Evolutionary conservation across 441 rosid species (phyloP).

Genomic region (Biscutella auriculata): DNA sequence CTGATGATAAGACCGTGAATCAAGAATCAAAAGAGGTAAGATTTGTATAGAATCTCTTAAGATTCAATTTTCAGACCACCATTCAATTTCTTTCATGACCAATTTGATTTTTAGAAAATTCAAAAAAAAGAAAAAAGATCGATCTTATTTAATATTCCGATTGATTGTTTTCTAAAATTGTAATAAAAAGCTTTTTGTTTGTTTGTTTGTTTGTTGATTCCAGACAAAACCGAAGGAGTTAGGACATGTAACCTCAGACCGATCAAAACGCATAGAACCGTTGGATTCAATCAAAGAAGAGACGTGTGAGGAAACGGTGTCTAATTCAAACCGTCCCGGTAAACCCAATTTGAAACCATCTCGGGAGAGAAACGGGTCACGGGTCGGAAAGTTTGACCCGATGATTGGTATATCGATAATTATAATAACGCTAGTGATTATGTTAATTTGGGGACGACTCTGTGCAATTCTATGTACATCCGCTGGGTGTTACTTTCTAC

Average conservation of each 20-base stretch:
- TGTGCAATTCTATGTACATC: slow-evolving; percentile 71
- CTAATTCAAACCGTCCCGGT: background rate
- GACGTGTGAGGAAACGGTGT: slow-evolving; percentile 5
- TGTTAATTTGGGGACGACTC: slow-evolving; percentile 54
- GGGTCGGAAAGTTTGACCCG: slow-evolving; percentile 30
- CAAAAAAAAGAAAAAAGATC: too few relatives aligned
- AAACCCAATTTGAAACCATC: slow-evolving; percentile 1
- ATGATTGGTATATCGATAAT: slow-evolving; percentile 44
- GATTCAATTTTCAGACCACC: background rate
- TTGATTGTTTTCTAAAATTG: too few relatives aligned
- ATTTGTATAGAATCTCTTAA: too few relatives aligned
- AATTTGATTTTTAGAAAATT: background rate
- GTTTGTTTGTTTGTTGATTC: background rate
- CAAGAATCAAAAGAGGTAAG: slow-evolving; percentile 17
- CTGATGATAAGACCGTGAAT: slow-evolving; percentile 2
- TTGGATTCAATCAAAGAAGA: background rate
- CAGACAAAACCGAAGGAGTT: slow-evolving; percentile 15
- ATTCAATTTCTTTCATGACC: background rate
- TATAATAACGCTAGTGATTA: slow-evolving; percentile 38
- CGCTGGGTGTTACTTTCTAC: slow-evolving; percentile 51
- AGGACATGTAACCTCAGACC: background rate
- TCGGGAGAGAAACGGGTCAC: background rate
- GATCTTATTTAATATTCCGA: background rate
- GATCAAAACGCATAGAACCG: slow-evolving; percentile 11
- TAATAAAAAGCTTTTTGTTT: background rate